Conservation (phyloP, 176 grass and related monocot species). For the Secale cereale region DNA sequence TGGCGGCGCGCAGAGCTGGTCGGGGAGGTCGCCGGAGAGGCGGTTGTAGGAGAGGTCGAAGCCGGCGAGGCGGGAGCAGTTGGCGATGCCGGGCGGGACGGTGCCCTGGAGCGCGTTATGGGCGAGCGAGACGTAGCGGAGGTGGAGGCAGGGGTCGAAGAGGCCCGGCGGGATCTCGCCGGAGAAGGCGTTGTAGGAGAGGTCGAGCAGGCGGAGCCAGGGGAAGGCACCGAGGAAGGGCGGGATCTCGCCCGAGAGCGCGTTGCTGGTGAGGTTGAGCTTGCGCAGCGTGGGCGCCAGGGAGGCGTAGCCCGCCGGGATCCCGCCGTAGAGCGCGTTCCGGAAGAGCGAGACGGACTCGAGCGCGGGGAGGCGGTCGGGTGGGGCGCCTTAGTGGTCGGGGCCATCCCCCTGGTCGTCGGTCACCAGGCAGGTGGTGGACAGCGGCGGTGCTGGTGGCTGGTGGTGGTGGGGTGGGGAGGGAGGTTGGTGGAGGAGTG, state of each 20-base stretch:
- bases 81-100: constrained; percentile 53
- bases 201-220: constrained; percentile 78
- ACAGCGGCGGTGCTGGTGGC: too few relatives aligned
- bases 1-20: constrained; percentile 61
- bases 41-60: constrained; percentile 97
- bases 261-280: constrained; percentile 94
- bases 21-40: constrained; percentile 71
- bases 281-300: constrained; percentile 63
- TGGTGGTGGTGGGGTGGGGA: too few relatives aligned
- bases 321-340: constrained; percentile 53
- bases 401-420: too few relatives aligned
- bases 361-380: constrained; percentile 49
- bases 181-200: constrained; percentile 82
- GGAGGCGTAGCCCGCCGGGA: constrained; percentile 35
- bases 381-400: too few relatives aligned
- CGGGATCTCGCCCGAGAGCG: constrained; percentile 62
- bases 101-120: constrained; percentile 70
- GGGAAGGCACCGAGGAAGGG: constrained; percentile 56
- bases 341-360: constrained; percentile 84
- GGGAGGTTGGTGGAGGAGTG: too few relatives aligned
- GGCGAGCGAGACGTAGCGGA: constrained; percentile 84
- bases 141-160: constrained; percentile 68
- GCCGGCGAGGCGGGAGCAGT: constrained; percentile 65
- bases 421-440: too few relatives aligned
- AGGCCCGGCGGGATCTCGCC: constrained; percentile 69